Evolutionary conservation across 805 yeast species (phyloP).

Genomic region (Sugiyamaella mastotermitis): DNA sequence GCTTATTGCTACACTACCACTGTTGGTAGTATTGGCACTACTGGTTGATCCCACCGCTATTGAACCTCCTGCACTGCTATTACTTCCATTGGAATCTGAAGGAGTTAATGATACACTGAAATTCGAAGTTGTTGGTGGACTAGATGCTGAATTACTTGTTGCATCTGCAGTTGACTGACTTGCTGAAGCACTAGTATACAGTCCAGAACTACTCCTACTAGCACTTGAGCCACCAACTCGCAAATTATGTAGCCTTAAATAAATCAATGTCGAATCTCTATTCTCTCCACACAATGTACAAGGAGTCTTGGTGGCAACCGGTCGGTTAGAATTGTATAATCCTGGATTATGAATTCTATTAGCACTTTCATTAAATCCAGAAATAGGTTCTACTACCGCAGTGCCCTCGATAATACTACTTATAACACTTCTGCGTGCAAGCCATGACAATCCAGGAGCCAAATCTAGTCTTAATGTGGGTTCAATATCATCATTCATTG

Average conservation of each 20-base stretch:
- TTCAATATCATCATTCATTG: conserved; percentile 75
- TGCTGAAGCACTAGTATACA: not conserved
- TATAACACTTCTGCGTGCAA: conserved; percentile 56
- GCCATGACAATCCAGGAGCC: conserved; percentile 60
- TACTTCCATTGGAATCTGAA: conserved; percentile 5
- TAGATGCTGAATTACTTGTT: not conserved
- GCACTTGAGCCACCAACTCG: conserved; percentile 32
- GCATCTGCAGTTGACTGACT: conserved; percentile 1
- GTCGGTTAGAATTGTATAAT: conserved; percentile 33
- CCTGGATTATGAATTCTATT: conserved; percentile 29
- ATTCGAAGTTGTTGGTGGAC: not conserved
- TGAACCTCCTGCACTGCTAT: no score
- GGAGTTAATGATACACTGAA: not conserved
- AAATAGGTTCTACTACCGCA: conserved; percentile 78
- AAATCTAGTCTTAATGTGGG: conserved; percentile 58
- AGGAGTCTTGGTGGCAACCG: conserved; percentile 67
- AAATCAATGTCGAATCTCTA: conserved; percentile 63
- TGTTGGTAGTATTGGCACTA: not conserved
- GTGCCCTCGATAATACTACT: conserved; percentile 69
- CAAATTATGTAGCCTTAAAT: conserved; percentile 69
- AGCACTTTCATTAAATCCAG: conserved; percentile 69
- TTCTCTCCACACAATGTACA: conserved; percentile 84
- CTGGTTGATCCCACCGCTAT: not conserved
- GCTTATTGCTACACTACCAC: conserved; percentile 23
- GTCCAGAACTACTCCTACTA: not conserved